These are phyloP conservation scores for Pseudomassariella vexata DNA, from an alignment of 2,329 filamentous ascomycete genomes.

Conservation along the genomic window DNA sequence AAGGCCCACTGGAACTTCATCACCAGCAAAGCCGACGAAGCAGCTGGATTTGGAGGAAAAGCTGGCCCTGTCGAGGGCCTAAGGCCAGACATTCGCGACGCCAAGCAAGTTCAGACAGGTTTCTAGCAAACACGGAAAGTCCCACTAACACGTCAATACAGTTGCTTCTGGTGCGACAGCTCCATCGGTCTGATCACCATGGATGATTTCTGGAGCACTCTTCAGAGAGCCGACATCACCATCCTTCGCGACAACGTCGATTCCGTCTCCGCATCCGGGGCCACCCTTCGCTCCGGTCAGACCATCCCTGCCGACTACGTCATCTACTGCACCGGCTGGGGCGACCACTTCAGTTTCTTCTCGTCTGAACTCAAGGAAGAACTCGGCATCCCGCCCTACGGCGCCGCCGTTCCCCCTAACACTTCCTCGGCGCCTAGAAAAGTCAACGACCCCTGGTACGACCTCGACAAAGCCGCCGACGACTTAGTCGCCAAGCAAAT, in stretches of 20 bases:
- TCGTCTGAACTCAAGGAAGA: conserved; percentile 7
- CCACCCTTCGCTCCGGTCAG: conserved; percentile 8
- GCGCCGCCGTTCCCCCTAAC: neutral
- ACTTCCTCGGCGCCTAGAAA: too few species aligned
- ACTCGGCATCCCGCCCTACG: conserved; percentile 12
- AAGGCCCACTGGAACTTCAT: conserved; percentile 4
- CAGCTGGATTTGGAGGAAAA: conserved; percentile 3
- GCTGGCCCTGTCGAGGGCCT: conserved; percentile 2
- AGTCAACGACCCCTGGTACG: conserved; percentile 5
- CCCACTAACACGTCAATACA: too few species aligned
- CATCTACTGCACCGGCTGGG: conserved; percentile 15
- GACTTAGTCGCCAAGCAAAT: conserved; percentile 9
- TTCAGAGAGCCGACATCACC: conserved; percentile 5
- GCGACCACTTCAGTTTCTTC: conserved; percentile 14
- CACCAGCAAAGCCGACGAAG: neutral
- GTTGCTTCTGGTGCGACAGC: conserved; percentile 9
- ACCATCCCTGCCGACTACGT: conserved; percentile 10
- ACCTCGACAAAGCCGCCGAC: conserved; percentile 10
- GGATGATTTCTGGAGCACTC: conserved; percentile 9
- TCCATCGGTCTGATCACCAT: conserved; percentile 9
- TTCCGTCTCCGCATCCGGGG: conserved; percentile 4
- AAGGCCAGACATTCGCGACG: conserved; percentile 4
- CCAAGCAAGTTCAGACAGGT: conserved; percentile 2
- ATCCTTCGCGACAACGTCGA: conserved; percentile 9
- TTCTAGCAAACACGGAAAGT: too few species aligned